Base-by-base conservation (phyloP, 1,139 yeast genomes). In the Taphrina wiesneri region DNA sequence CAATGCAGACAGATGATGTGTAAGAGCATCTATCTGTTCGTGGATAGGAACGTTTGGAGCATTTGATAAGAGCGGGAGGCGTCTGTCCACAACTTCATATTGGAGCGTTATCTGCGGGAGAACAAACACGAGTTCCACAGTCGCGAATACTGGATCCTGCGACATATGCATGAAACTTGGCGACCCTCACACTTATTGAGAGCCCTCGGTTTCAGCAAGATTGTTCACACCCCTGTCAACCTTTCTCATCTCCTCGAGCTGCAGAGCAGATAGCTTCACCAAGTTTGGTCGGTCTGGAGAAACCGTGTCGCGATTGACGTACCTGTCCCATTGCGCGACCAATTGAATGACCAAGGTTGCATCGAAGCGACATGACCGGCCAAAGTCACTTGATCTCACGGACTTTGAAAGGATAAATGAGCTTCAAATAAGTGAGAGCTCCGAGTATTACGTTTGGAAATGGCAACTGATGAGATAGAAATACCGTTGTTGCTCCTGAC, bases 21-120 rank as follows among this genome's bases (percentile, higher is more conserved):
- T n/a, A n/a, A n/a, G n/a, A n/a, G n/a, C n/a, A n/a, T n/a, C n/a
- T n/a, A n/a, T n/a, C n/a, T n/a, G n/a, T n/a, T n/a, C n/a, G n/a
- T n/a, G n/a, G n/a, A n/a, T n/a, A n/a, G n/a, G n/a, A n/a, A n/a
- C n/a, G n/a, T n/a, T n/a, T n/a, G n/a, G 43, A n/a, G 17, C 43
- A 39, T 39, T 39, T 19, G 43, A 39, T 39, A 39, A 39, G 17
- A n/a, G 43, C 43, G 43, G 43, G 19, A n/a, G 43, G 43, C 43
- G 43, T 19, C 6, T 6, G 43, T 39, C 49, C 49, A 21, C 25
- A 45, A 45, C 28, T 45, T 45, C 19, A 45, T 45, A 11, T 45
- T 21, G 49, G n/a, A 19, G 49, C 49, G 49, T 45, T 45, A 45
- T 45, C 49, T 21, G 49, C 49, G 49, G 49, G 49, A 45, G 43